phyloP scores from a whole-genome alignment of 805 yeast species.

The Starmerella bacillaris region DNA sequence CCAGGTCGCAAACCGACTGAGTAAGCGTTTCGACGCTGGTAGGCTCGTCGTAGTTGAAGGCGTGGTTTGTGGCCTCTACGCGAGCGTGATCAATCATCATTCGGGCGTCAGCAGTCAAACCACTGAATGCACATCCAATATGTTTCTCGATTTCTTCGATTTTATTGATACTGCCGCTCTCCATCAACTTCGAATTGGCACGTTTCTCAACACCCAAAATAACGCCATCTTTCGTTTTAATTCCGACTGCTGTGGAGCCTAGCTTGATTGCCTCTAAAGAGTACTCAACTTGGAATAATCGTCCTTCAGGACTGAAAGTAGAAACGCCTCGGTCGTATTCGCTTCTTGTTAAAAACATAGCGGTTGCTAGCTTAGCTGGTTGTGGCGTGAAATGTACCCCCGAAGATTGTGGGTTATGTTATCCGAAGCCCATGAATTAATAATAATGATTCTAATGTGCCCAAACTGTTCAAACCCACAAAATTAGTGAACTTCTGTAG shows the following conservation, averaged over 20 bases:
- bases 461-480: too few relatives aligned
- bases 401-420: too few relatives aligned
- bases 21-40: constrained; percentile 85
- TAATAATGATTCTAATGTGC: too few relatives aligned
- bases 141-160: constrained; percentile 87
- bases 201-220: constrained; percentile 93
- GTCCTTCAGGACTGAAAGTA: constrained; percentile 97
- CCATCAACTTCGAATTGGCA: constrained; percentile 80
- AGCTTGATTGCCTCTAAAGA: constrained; percentile 91
- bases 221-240: constrained; percentile 87
- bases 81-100: constrained; percentile 98
- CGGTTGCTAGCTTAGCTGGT: too few relatives aligned
- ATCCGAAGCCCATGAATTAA: too few relatives aligned
- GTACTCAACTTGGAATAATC: constrained; percentile 93
- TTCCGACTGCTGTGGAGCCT: constrained; percentile 97
- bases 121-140: constrained; percentile 97
- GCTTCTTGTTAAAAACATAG: constrained; percentile 95
- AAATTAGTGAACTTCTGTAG: too few relatives aligned
- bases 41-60: constrained; percentile 77
- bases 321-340: constrained; percentile 98
- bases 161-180: constrained; percentile 85
- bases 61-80: constrained; percentile 64
- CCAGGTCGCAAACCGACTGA: constrained; percentile 92
- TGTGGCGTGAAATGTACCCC: too few relatives aligned
- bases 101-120: constrained; percentile 95